These are phyloP conservation scores for Penicillium fuscoglaucum DNA, from an alignment of 2,329 filamentous ascomycete species.

Conservation along the genomic window DNA sequence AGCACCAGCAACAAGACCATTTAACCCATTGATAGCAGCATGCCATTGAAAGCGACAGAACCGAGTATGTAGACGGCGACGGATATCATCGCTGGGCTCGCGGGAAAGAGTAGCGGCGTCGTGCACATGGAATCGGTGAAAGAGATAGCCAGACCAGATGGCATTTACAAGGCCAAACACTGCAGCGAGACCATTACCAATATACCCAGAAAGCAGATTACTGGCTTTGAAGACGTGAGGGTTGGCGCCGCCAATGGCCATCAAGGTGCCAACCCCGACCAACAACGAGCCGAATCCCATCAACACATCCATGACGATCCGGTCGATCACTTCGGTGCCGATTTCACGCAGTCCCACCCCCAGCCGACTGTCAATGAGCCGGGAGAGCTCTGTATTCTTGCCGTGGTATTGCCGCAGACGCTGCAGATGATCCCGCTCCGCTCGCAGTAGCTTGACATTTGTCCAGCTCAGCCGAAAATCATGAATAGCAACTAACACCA, in stretches of 20 bases:
- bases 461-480: slow-evolving; percentile 48
- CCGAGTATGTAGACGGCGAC: slow-evolving; percentile 38
- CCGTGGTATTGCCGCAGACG: slow-evolving; percentile 17
- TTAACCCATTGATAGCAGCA: slow-evolving; percentile 47
- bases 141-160: slow-evolving; percentile 50
- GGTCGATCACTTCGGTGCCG: slow-evolving; percentile 53
- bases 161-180: slow-evolving; percentile 53
- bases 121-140: slow-evolving; percentile 45
- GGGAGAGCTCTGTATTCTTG: slow-evolving; percentile 22
- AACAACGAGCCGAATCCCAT: slow-evolving; percentile 54
- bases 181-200: slow-evolving; percentile 55
- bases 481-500: slow-evolving; percentile 49
- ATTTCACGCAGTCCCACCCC: slow-evolving; percentile 52
- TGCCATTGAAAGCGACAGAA: slow-evolving; percentile 49
- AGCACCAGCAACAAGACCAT: slow-evolving; percentile 51
- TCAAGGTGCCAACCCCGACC: slow-evolving; percentile 53
- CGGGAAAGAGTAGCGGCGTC: slow-evolving; percentile 25
- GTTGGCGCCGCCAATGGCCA: slow-evolving; percentile 56
- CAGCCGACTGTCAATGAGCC: slow-evolving; percentile 40
- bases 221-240: slow-evolving; percentile 46
- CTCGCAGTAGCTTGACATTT: slow-evolving; percentile 50
- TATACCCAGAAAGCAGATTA: slow-evolving; percentile 57
- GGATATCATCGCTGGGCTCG: slow-evolving; percentile 30
- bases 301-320: slow-evolving; percentile 53
- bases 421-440: slow-evolving; percentile 43